phyloP scores from a whole-genome alignment of 75 land plant genomes.

The Cryptomeria japonica region DNA sequence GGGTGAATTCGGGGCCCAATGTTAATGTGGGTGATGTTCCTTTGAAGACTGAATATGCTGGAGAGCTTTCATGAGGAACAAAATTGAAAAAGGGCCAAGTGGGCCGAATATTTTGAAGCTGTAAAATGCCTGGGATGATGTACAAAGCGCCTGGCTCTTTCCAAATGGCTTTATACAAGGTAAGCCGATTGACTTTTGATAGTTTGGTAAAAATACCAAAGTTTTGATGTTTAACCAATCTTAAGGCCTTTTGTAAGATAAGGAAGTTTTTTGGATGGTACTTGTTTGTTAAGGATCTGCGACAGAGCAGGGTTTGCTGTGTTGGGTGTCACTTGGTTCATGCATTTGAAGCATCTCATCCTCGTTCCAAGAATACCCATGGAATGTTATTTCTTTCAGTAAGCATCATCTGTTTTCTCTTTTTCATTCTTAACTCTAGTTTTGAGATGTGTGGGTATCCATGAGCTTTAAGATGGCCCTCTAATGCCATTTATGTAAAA shows the following conservation, averaged over 20 bases:
- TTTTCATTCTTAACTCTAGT: not conserved
- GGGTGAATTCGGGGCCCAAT: slow-evolving; percentile 8
- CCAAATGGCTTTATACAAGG: not conserved
- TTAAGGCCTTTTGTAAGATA: not conserved
- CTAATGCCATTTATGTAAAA: not conserved
- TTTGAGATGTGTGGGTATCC: not conserved
- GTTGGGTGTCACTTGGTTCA: not conserved
- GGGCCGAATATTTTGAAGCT: not conserved
- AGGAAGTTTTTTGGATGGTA: not conserved
- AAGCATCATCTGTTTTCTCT: not conserved
- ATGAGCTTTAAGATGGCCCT: not conserved
- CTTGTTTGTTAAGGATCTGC: not conserved
- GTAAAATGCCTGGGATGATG: not conserved
- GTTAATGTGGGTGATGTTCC: not conserved
- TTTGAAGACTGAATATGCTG: not conserved
- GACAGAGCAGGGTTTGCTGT: not conserved
- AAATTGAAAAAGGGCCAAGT: not conserved
- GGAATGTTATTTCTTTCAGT: not conserved
- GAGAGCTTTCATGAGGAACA: not conserved
- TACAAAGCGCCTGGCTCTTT: not conserved
- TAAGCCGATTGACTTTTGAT: not conserved
- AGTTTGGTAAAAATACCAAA: not conserved
- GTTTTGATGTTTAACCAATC: not conserved
- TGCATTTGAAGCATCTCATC: not conserved
- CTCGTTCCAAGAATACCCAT: not conserved